These are phyloP conservation scores for Ogataea philodendri DNA, from an alignment of 805 yeast species.

Conservation along the genomic window DNA sequence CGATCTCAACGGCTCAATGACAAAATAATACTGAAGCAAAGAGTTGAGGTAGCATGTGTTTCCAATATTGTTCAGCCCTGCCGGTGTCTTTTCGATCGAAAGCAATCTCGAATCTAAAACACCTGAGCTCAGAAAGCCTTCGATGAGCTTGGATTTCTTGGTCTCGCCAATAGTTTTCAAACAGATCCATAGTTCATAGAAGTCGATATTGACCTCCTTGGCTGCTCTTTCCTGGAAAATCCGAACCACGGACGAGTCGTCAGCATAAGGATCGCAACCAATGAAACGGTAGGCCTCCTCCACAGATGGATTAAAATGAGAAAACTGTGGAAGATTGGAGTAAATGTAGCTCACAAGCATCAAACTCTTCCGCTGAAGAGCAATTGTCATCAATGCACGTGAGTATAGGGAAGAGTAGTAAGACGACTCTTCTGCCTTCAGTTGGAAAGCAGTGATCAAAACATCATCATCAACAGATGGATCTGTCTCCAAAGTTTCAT, in stretches of 20 bases:
- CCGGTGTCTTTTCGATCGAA: slow-evolving; percentile 75
- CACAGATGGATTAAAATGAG: slow-evolving; percentile 13
- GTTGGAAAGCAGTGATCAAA: slow-evolving; percentile 69
- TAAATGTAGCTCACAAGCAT: slow-evolving; percentile 56
- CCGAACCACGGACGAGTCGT: slow-evolving; percentile 55
- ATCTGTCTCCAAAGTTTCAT: slow-evolving; percentile 47
- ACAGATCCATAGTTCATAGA: slow-evolving; percentile 56
- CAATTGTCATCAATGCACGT: slow-evolving; percentile 62
- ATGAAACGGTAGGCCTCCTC: slow-evolving; percentile 47
- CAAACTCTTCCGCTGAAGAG: slow-evolving; percentile 54
- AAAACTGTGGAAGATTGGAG: slow-evolving; percentile 38
- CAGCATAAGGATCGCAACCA: slow-evolving; percentile 49
- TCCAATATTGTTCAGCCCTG: slow-evolving; percentile 91
- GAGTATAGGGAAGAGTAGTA: slow-evolving; percentile 43
- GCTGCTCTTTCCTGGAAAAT: slow-evolving; percentile 47
- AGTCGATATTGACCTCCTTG: slow-evolving; percentile 43
- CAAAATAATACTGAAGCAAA: slow-evolving; percentile 83
- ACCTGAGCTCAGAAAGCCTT: slow-evolving; percentile 59
- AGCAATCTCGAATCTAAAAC: slow-evolving; percentile 55
- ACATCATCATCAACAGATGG: slow-evolving; percentile 64
- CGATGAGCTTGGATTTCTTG: slow-evolving; percentile 54
- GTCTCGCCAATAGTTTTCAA: slow-evolving; percentile 53
- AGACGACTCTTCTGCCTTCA: slow-evolving; percentile 53
- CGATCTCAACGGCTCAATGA: slow-evolving; percentile 75
- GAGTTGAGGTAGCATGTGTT: slow-evolving; percentile 95